A percentile compares a stretch with the other conserved stretches of the same genome.
Evolutionary conservation across 2,329 filamentous ascomycete genomes (phyloP).

Genomic region (Exophiala lecanii-corni): DNA sequence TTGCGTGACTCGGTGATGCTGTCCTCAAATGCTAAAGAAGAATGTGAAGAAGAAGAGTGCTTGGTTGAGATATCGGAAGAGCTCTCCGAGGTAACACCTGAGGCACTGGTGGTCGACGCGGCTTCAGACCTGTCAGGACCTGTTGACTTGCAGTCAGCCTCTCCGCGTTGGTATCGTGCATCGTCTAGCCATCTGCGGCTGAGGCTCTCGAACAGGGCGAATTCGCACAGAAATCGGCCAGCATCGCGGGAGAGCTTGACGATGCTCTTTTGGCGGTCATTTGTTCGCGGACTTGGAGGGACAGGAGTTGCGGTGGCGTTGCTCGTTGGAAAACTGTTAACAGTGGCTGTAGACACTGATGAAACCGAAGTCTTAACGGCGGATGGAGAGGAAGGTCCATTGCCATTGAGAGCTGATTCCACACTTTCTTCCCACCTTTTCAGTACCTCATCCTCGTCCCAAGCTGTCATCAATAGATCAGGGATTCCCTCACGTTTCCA

Average conservation of each 20-base stretch:
- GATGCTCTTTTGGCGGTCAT: constrained; percentile 29
- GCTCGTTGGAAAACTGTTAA: not conserved
- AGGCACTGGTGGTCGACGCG: not conserved
- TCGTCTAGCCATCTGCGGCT: constrained; percentile 19
- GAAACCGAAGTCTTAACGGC: not conserved
- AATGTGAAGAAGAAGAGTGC: not conserved
- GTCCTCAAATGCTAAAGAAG: not conserved
- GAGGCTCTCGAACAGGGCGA: constrained; percentile 61
- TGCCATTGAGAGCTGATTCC: constrained; percentile 6
- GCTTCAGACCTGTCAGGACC: not conserved
- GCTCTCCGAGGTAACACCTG: not conserved
- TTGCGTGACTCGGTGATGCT: not conserved
- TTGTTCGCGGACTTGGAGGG: constrained; percentile 6
- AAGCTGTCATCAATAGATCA: constrained; percentile 50
- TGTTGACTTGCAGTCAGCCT: not conserved
- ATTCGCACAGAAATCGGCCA: constrained; percentile 71
- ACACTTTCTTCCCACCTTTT: constrained; percentile 49
- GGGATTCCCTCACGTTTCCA: constrained; percentile 48
- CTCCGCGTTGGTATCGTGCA: not conserved
- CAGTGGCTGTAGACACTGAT: not conserved
- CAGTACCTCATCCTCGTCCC: constrained; percentile 57
- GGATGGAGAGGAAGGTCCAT: not conserved
- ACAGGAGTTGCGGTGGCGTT: constrained; percentile 3
- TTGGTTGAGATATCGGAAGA: too few relatives aligned
- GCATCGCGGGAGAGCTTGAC: constrained; percentile 63